Evolutionary conservation across 257 asterid genomes (phyloP), one percentile per base, ranked within the genome.

Genomic region (Verbascum thapsus): DNA sequence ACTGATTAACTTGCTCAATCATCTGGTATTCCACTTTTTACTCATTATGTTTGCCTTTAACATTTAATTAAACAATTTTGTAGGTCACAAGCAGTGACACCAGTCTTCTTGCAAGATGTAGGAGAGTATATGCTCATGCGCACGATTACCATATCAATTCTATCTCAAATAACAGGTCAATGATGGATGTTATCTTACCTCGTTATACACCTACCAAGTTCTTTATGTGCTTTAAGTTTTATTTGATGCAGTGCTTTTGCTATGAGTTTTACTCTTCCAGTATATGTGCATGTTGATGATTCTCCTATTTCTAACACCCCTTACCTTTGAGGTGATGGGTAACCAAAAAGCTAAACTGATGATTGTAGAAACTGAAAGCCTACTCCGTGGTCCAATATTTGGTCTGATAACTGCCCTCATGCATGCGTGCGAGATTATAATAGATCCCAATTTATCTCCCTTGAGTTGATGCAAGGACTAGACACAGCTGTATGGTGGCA

Each of bases 71-170:
- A 66, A 58, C 60, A 55, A 61, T 65, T n/a, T 38, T 72, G 66
- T 63, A 88, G 96, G 90, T 88, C 69, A 72, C 95, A 66, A 81
- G 91, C 84, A 71, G 73, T 49, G 96, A 88, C 81, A 80, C 86
- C 67, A 85, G 76, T 71, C 91, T 88, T 68, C 82, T 77, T 47
- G 96, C 95, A 35, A 81, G 86, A 78, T 88, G 96, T 66, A 79
- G 91, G 78, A 85, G 96, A 81, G 86, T 88, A 48, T 88, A 88
- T 73, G 91, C 96, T 8, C 96, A 88, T 73, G 96, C 96, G 4
- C 96, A 88, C 67, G 96, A 88, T 73, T 88, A 88, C 79, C 96
- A 88, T 67, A 88, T 88, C 70, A 88, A 88, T 76, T 88, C 96
- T 53, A 88, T 88, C 77, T 88, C 96, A 61, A 88, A 65, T 74